Percentiles rank a stretch among this genome's conserved stretches.
Evolutionary conservation across 2,329 filamentous ascomycete species (phyloP).

Genomic region (Tolypocladium ophioglossoides): DNA sequence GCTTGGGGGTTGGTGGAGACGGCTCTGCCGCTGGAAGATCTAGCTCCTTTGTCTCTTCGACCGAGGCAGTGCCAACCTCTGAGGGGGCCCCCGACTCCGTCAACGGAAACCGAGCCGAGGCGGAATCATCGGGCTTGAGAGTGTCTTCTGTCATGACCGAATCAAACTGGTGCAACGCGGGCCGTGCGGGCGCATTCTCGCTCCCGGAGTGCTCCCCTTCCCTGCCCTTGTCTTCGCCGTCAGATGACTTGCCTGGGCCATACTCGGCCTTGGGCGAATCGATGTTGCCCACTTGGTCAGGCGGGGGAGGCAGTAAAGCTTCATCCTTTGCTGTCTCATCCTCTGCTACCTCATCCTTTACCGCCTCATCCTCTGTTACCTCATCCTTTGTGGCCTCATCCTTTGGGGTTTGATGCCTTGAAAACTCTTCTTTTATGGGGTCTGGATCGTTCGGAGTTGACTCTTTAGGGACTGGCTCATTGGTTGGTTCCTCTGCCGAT

Average conservation of each 20-base stretch:
- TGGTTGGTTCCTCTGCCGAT: not conserved
- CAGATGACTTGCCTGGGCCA: constrained; percentile 10
- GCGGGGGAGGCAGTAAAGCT: constrained; percentile 23
- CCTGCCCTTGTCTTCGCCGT: constrained; percentile 14
- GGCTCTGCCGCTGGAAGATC: constrained; percentile 5
- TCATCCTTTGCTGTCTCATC: not conserved
- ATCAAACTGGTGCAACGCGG: constrained; percentile 15
- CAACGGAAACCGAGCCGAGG: constrained; percentile 17
- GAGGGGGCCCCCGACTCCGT: constrained; percentile 19
- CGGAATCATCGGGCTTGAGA: constrained; percentile 27
- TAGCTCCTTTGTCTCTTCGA: constrained; percentile 10
- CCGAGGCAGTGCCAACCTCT: constrained; percentile 12
- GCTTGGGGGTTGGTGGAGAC: constrained; percentile 6
- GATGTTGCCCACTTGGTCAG: constrained; percentile 30
- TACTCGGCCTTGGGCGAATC: constrained; percentile 21
- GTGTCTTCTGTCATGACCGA: constrained; percentile 26
- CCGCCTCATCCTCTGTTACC: not conserved
- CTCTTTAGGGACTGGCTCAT: not conserved
- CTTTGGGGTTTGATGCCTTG: not conserved
- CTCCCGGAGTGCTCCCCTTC: constrained; percentile 13
- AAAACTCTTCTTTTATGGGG: not conserved
- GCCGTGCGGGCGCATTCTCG: constrained; percentile 9
- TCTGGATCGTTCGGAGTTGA: not conserved
- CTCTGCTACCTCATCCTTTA: not conserved
- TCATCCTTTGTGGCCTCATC: not conserved